Percentiles rank a stretch among this genome's conserved stretches.
Evolutionary conservation across 768 basidiomycete genomes (phyloP).

Genomic region (Pluteus cervinus): DNA sequence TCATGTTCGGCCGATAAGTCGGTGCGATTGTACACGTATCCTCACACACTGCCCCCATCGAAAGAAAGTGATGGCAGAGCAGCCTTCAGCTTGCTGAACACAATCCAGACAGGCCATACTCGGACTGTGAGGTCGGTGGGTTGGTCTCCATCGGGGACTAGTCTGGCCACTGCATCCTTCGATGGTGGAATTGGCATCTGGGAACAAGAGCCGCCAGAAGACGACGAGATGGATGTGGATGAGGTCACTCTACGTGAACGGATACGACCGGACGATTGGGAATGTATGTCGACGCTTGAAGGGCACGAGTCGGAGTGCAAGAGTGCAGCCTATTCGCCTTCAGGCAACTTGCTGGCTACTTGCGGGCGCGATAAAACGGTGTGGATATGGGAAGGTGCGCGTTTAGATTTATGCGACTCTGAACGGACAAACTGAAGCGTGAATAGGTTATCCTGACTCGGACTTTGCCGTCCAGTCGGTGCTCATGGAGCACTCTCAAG

Average conservation of each 20-base stretch:
- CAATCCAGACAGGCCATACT: constrained; percentile 78
- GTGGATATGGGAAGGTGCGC: constrained; percentile 95
- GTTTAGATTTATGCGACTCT: no score
- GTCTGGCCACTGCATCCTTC: constrained; percentile 89
- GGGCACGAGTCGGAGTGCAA: constrained; percentile 99
- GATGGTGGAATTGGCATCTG: constrained; percentile 90
- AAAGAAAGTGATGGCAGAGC: constrained; percentile 37
- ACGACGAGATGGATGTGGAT: constrained; percentile 29
- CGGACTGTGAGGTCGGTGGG: constrained; percentile 84
- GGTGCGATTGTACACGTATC: constrained; percentile 78
- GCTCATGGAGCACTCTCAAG: constrained; percentile 94
- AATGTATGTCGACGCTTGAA: constrained; percentile 80
- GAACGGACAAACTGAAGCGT: constrained; percentile 1
- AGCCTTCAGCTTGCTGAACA: constrained; percentile 51
- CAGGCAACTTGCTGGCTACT: constrained; percentile 82
- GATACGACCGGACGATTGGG: no score
- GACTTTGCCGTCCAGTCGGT: constrained; percentile 96
- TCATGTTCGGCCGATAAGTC: constrained; percentile 95
- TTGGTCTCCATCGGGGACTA: constrained; percentile 85
- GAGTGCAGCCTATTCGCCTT: constrained; percentile 74
- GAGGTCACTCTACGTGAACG: no score
- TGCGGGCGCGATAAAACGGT: constrained; percentile 97
- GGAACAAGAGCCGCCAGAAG: constrained; percentile 55
- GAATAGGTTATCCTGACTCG: constrained; percentile 76
- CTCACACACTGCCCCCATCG: constrained; percentile 16